Conservation (phyloP, 371 early-diverging fungal species). For the Encephalitozoon cuniculi region DNA sequence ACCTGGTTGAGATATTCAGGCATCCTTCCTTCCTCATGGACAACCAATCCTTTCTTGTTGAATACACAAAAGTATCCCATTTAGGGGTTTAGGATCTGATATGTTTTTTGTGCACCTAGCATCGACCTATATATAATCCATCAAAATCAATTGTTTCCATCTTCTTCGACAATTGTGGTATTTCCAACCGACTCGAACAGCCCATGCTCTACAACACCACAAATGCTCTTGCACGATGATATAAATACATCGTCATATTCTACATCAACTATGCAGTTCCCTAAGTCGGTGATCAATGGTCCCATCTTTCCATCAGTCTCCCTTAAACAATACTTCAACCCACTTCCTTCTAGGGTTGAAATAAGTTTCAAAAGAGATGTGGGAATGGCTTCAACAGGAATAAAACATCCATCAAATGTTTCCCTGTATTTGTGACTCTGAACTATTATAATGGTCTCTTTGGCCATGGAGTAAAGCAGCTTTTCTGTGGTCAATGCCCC, state of each 20-base stretch:
- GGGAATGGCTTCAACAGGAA: conserved; percentile 54
- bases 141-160: not conserved
- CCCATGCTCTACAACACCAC: conserved; percentile 59
- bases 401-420: conserved; percentile 37
- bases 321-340: conserved; percentile 2
- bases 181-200: conserved; percentile 29
- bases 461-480: conserved; percentile 38
- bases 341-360: not conserved
- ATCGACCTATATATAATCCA: not conserved
- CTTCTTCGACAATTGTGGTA: conserved; percentile 2
- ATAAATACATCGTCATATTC: conserved; percentile 34
- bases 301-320: conserved; percentile 1
- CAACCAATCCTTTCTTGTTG: conserved; percentile 35
- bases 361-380: conserved; percentile 16
- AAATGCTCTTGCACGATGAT: conserved; percentile 32
- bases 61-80: conserved; percentile 49
- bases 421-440: conserved; percentile 43
- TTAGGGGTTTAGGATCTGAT: not conserved
- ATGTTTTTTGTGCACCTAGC: not conserved
- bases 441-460: conserved; percentile 44
- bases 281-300: conserved; percentile 47
- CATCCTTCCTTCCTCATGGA: conserved; percentile 35
- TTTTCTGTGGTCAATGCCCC: conserved; percentile 54
- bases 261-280: conserved; percentile 56
- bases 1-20: conserved; percentile 34